Evolutionary conservation across 2,329 filamentous ascomycete genomes (phyloP).

Genomic region (Epichloe baconii): DNA sequence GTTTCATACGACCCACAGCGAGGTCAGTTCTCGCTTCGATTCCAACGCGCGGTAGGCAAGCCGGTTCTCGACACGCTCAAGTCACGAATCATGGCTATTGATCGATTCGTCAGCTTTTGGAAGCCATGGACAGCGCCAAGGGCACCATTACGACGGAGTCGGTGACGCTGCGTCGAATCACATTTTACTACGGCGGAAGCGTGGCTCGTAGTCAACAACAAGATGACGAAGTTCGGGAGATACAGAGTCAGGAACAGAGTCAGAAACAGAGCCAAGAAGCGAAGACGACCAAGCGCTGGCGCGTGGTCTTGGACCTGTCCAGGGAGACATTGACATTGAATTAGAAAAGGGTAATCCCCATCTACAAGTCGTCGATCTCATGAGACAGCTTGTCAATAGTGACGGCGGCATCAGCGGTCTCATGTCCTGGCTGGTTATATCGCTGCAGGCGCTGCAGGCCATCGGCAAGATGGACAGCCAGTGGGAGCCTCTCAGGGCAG

Average conservation of each 20-base stretch:
- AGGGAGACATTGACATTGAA: constrained; percentile 40
- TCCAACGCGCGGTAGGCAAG: constrained; percentile 45
- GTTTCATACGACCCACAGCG: constrained; percentile 46
- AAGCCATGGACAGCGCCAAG: constrained; percentile 45
- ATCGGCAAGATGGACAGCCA: constrained; percentile 46
- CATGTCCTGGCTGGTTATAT: constrained; percentile 42
- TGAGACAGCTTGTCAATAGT: constrained; percentile 45
- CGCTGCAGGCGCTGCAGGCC: constrained; percentile 51
- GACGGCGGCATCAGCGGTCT: constrained; percentile 37
- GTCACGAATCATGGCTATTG: constrained; percentile 50
- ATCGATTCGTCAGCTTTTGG: constrained; percentile 59
- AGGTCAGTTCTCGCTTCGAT: constrained; percentile 49
- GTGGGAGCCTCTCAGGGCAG: constrained; percentile 31
- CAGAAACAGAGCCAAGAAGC: constrained; percentile 5
- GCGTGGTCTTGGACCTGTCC: constrained; percentile 45
- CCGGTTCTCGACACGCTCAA: constrained; percentile 46
- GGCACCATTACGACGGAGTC: constrained; percentile 43
- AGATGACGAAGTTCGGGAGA: not conserved
- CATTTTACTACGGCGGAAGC: constrained; percentile 49
- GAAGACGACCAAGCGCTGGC: constrained; percentile 24
- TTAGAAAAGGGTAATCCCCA: constrained; percentile 56
- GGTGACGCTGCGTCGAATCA: constrained; percentile 48
- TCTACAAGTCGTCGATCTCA: constrained; percentile 44
- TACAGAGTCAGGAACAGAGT: not conserved
- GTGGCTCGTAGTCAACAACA: constrained; percentile 10